Base-by-base conservation (phyloP, 1,284 basidiomycete species). In the Heliocybe sulcata region DNA sequence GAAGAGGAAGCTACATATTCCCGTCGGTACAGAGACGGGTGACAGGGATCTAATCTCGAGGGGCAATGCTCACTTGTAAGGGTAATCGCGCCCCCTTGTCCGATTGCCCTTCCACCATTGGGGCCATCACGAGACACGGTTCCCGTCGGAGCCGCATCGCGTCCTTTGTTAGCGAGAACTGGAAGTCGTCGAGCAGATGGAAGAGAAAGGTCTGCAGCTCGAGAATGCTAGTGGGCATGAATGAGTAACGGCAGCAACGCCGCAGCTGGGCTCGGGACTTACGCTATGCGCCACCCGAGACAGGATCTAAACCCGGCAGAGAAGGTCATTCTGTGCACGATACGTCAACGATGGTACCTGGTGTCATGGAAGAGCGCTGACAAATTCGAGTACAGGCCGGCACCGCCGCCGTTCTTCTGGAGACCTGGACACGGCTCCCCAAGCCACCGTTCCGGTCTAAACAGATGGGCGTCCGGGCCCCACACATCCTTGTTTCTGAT, bases 141-240 rank as follows among this genome's bases (percentile, higher is more conserved):
- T 56, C 54, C 14, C 58, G 35, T 16, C 49, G 16, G 45, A 57
- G 54, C 8, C 54, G 38, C 31, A 35, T 51, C 3, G 48, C 47
- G 20, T 58, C 45, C 20, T 56, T 57, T 3, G 57, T 53, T 9
- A 54, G 52, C 16, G 33, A 20, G 49, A 62, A 61, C 16, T 58
- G 53, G 45, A 62, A 62, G n/a, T 56, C 33, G 20, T 54, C 54
- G 6, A 62, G 35, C 10, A 62, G 52, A 42, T 58, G 56, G 20
- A 57, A 51, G 26, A 61, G 54, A 35, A 62, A 54, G 2, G 57
- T 52, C 26, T 56, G 55, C n/a, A 58, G 45, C 38, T 58, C 57
- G 20, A 29, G 11, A 12, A 49, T 4, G 22, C 47, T 49, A 22
- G 47, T 20, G 12, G 25, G 20, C 16, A 8, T 26, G 14, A n/a